phyloP scores from a whole-genome alignment of 2,329 filamentous ascomycete species.

The Magnaporthiopsis rhizophila region DNA sequence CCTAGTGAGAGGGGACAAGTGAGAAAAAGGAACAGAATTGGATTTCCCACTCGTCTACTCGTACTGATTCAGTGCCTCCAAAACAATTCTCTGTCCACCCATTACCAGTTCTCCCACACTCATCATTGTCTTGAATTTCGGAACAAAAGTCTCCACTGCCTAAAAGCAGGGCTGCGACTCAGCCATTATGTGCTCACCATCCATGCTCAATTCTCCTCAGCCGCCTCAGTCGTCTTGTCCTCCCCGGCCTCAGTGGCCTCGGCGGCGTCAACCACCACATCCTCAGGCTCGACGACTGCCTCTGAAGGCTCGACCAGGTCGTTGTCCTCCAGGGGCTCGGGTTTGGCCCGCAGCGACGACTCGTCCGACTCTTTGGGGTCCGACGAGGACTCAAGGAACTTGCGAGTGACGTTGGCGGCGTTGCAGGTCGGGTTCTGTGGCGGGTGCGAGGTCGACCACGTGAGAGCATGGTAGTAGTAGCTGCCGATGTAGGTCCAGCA shows the following conservation, averaged over 20 bases:
- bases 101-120: no score
- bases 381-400: not conserved
- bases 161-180: not conserved
- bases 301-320: not conserved
- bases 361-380: not conserved
- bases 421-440: constrained; percentile 29
- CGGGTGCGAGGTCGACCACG: constrained; percentile 19
- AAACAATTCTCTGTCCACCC: no score
- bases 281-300: not conserved
- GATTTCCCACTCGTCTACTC: not conserved
- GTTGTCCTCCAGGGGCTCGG: not conserved
- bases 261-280: not conserved
- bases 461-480: constrained; percentile 27
- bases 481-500: constrained; percentile 24
- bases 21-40: not conserved
- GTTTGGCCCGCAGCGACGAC: not conserved
- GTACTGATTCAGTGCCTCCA: no score
- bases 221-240: not conserved
- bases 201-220: not conserved
- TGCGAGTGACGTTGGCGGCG: constrained; percentile 20
- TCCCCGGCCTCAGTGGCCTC: not conserved
- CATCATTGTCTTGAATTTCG: no score
- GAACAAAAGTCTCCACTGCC: no score
- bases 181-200: not conserved
- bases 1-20: not conserved